These are phyloP conservation scores for Tremella yokohamensis DNA, from an alignment of 768 basidiomycete species.

Conservation along the genomic window DNA sequence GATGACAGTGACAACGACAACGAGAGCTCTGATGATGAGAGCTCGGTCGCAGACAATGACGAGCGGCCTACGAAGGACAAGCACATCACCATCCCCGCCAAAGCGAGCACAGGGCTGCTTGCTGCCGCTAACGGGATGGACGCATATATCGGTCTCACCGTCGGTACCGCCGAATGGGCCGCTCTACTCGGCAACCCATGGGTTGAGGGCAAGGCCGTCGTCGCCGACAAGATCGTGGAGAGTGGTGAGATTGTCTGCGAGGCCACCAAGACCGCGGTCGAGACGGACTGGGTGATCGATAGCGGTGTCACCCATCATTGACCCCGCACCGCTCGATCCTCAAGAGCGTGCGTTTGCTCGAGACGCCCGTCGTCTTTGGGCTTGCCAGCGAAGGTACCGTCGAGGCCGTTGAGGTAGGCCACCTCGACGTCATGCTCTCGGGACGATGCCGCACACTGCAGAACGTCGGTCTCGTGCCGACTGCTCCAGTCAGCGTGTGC, in stretches of 20 bases:
- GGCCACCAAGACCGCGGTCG: neutral
- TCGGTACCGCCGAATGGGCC: no score
- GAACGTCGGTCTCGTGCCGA: constrained; percentile 1
- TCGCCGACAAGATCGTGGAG: neutral
- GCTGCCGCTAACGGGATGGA: no score
- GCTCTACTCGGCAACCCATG: neutral
- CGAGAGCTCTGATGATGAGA: neutral
- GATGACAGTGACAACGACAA: neutral
- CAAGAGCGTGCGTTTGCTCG: neutral
- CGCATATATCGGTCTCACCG: no score
- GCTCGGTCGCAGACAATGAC: no score
- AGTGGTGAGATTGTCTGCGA: neutral
- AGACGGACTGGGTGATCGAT: constrained; percentile 10
- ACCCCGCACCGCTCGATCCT: constrained; percentile 7
- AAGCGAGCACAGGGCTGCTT: neutral
- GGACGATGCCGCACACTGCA: neutral
- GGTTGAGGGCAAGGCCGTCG: neutral
- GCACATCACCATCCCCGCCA: neutral
- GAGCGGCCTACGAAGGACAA: no score
- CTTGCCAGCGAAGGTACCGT: constrained; percentile 4
- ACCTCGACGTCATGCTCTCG: neutral
- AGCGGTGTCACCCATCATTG: constrained; percentile 16
- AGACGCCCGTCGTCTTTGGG: constrained; percentile 6
- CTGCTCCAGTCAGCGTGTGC: constrained; percentile 2
- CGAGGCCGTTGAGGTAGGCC: constrained; percentile 4